Percentiles rank a stretch among this genome's conserved stretches.
phyloP scores from a whole-genome alignment of 2,329 filamentous ascomycete genomes.

The Penicillium sp. region DNA sequence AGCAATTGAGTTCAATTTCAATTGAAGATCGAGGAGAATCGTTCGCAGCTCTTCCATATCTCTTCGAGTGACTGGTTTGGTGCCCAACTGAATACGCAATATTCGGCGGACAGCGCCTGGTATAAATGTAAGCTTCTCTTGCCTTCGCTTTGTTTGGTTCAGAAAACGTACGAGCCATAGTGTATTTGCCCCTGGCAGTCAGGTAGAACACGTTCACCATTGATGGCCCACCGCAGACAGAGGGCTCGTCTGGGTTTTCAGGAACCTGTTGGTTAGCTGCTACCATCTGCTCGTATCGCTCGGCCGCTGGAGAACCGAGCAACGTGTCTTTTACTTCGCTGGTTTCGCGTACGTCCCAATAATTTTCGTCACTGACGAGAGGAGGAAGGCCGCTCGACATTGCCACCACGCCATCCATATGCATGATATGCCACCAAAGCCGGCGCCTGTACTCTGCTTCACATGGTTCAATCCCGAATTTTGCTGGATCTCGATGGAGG shows the following conservation, averaged over 20 bases:
- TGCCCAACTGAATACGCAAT: conserved; percentile 48
- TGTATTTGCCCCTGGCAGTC: conserved; percentile 46
- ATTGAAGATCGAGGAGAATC: conserved; percentile 43
- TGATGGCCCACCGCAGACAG: conserved; percentile 41
- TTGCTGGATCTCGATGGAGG: conserved; percentile 50
- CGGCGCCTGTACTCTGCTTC: conserved; percentile 49
- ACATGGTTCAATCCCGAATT: conserved; percentile 47
- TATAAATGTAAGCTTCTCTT: conserved; percentile 1
- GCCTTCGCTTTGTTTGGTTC: not conserved
- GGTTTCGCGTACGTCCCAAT: conserved; percentile 49
- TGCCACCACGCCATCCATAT: conserved; percentile 51
- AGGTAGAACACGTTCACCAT: conserved; percentile 48
- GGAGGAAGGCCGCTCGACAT: conserved; percentile 52
- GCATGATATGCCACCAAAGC: conserved; percentile 53
- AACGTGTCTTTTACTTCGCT: conserved; percentile 51
- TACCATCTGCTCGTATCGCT: conserved; percentile 38
- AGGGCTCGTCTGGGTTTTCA: conserved; percentile 45
- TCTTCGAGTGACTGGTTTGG: conserved; percentile 41
- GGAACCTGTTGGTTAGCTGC: conserved; percentile 32
- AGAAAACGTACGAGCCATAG: conserved; percentile 43
- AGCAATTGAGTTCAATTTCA: conserved; percentile 44
- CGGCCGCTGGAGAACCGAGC: conserved; percentile 39
- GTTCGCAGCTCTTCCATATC: conserved; percentile 48
- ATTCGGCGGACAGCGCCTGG: conserved; percentile 45
- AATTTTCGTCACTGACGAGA: conserved; percentile 48